These are phyloP conservation scores for Serendipita sp. DNA, from an alignment of 768 basidiomycete species.

Conservation along the genomic window DNA sequence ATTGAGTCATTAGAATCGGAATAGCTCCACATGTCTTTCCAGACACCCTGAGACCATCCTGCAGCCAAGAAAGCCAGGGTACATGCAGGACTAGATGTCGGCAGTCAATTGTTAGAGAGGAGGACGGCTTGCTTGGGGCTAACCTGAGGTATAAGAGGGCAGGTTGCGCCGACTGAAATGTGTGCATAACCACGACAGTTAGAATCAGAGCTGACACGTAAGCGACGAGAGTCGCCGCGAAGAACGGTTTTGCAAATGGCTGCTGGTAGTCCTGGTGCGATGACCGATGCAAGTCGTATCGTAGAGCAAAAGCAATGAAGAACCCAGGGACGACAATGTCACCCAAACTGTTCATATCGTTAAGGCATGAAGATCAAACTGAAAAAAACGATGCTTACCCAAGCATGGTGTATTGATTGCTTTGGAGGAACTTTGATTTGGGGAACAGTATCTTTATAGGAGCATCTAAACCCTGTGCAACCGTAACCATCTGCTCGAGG, in stretches of 20 bases:
- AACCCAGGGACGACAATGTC: constrained; percentile 57
- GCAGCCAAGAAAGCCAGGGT: constrained; percentile 3
- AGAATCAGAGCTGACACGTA: constrained; percentile 57
- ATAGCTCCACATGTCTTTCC: constrained; percentile 4
- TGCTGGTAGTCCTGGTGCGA: constrained; percentile 16
- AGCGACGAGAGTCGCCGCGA: constrained; percentile 45
- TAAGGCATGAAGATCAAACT: neutral
- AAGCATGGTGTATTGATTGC: constrained; percentile 67
- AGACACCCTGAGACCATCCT: neutral
- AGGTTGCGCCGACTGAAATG: constrained; percentile 62
- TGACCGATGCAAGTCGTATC: constrained; percentile 55
- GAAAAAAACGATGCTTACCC: constrained; percentile 23
- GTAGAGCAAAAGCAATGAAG: constrained; percentile 71
- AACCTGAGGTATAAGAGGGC: constrained; percentile 84
- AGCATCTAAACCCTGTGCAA: constrained; percentile 75
- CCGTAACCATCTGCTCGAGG: constrained; percentile 64
- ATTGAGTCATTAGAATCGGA: constrained; percentile 1
- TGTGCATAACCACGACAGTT: constrained; percentile 80
- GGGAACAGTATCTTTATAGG: constrained; percentile 91
- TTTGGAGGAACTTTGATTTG: constrained; percentile 38
- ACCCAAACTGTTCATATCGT: constrained; percentile 32
- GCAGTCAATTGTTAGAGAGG: constrained; percentile 14
- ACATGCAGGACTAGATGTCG: neutral
- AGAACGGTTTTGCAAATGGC: constrained; percentile 55
- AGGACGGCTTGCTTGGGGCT: constrained; percentile 12